Evolutionary conservation across 495 filamentous ascomycete species (phyloP).

Genomic region (Penicillium cosmopolitanum): DNA sequence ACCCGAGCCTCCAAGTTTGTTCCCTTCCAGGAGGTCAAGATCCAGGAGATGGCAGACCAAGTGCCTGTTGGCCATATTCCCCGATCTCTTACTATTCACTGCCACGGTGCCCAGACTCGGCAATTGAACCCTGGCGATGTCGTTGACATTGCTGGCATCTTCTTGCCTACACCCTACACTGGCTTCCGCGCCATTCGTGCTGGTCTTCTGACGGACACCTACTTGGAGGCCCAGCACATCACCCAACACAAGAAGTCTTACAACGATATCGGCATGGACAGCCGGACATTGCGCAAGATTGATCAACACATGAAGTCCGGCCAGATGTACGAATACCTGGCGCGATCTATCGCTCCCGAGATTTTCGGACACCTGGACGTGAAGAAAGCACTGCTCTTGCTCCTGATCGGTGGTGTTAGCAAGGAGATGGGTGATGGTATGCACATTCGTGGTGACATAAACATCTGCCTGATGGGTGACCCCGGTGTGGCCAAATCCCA

Average conservation of each 20-base stretch:
- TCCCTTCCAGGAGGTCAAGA: conserved; percentile 97
- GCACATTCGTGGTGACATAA: conserved; percentile 97
- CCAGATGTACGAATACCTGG: conserved; percentile 90
- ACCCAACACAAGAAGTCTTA: conserved; percentile 98
- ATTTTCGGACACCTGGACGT: conserved; percentile 97
- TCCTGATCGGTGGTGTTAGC: conserved; percentile 93
- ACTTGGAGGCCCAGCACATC: conserved; percentile 91
- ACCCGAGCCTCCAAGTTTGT: conserved; percentile 95
- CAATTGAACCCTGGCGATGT: conserved; percentile 92
- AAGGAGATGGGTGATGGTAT: conserved; percentile 98
- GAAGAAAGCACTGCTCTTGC: conserved; percentile 93
- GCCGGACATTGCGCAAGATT: conserved; percentile 76
- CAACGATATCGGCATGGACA: conserved; percentile 80
- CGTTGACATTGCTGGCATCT: conserved; percentile 90
- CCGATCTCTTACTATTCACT: conserved; percentile 83
- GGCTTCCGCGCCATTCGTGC: conserved; percentile 96
- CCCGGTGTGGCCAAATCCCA: conserved; percentile 99
- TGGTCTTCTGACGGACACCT: conserved; percentile 93
- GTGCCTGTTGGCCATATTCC: conserved; percentile 98
- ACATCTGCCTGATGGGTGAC: conserved; percentile 98
- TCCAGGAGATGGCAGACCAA: conserved; percentile 98
- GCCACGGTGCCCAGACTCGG: conserved; percentile 81
- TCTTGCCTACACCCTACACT: conserved; percentile 95
- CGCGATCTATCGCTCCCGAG: conserved; percentile 95
- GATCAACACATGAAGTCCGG: conserved; percentile 78